A percentile compares a stretch with the other conserved stretches of the same genome.
These are phyloP conservation scores for Phaeoacremonium minimum DNA, from an alignment of 2,329 filamentous ascomycete genomes.

Conservation along the genomic window DNA sequence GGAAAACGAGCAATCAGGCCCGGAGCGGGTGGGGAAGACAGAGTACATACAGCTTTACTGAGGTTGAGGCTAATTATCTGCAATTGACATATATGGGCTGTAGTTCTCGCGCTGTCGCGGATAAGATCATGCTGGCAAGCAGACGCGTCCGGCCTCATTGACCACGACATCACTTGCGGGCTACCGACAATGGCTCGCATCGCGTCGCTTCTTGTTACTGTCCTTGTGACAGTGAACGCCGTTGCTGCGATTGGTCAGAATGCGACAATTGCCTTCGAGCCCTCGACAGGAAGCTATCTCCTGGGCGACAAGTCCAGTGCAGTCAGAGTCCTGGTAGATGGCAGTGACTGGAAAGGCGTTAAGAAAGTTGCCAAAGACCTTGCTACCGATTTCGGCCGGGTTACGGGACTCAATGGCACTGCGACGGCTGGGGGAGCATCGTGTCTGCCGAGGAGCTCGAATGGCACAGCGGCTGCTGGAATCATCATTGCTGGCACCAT, in stretches of 20 bases:
- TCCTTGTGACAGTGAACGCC: too few species aligned
- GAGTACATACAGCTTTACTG: too few species aligned
- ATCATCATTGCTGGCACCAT: constrained; percentile 67
- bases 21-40: too few species aligned
- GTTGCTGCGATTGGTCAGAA: constrained; percentile 42
- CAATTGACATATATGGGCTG: too few species aligned
- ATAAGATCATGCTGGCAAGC: too few species aligned
- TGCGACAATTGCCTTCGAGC: constrained; percentile 36
- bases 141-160: too few species aligned
- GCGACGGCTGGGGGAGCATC: constrained; percentile 30
- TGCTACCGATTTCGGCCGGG: constrained; percentile 64
- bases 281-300: constrained; percentile 20
- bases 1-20: too few species aligned
- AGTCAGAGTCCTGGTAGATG: constrained; percentile 51
- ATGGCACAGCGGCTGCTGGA: constrained; percentile 36
- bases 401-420: constrained; percentile 62
- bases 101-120: too few species aligned
- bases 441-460: constrained; percentile 30
- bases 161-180: too few species aligned
- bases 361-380: constrained; percentile 64
- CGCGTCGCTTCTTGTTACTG: too few species aligned
- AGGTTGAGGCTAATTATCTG: too few species aligned
- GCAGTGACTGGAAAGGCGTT: constrained; percentile 63
- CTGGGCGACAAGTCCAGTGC: constrained; percentile 27
- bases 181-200: too few species aligned